A percentile compares a stretch with the other conserved stretches of the same genome.
phyloP scores from a whole-genome alignment of 352 stramenopile genomes.

The Peronospora destructor region DNA sequence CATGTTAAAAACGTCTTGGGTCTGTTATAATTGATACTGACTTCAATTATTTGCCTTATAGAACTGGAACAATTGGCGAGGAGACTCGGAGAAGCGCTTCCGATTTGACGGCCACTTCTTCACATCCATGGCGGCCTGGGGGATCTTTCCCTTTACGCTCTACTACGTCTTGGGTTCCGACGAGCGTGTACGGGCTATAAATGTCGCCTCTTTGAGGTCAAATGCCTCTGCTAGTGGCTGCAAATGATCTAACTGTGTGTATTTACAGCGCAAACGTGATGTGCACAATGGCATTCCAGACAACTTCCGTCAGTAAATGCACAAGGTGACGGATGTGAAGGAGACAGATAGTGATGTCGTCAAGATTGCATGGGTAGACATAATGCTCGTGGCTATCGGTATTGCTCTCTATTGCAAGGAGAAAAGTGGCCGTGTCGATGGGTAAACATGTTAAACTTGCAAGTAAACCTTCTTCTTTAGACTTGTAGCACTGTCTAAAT shows the following conservation, averaged over 20 bases:
- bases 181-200: constrained; percentile 53
- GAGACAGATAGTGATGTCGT: too few relatives aligned
- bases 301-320: constrained; percentile 45
- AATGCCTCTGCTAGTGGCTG: too few relatives aligned
- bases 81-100: constrained; percentile 80
- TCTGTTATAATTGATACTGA: constrained; percentile 2
- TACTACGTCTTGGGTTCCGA: constrained; percentile 55
- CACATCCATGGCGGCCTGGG: constrained; percentile 40
- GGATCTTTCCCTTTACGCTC: constrained; percentile 49
- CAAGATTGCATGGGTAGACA: too few relatives aligned
- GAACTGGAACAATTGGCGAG: constrained; percentile 85
- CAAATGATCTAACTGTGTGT: background rate
- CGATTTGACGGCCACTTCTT: constrained; percentile 69
- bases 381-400: too few relatives aligned
- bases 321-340: too few relatives aligned
- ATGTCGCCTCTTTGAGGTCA: too few relatives aligned
- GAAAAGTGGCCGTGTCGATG: too few relatives aligned
- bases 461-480: too few relatives aligned
- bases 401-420: too few relatives aligned
- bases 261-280: constrained; percentile 36
- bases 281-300: constrained; percentile 39
- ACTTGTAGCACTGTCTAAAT: too few relatives aligned
- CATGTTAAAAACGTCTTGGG: background rate
- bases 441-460: too few relatives aligned
- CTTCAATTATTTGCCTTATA: constrained; percentile 15